phyloP scores from a whole-genome alignment of 1,139 yeast genomes.

The Yamadazyma buinensis region DNA sequence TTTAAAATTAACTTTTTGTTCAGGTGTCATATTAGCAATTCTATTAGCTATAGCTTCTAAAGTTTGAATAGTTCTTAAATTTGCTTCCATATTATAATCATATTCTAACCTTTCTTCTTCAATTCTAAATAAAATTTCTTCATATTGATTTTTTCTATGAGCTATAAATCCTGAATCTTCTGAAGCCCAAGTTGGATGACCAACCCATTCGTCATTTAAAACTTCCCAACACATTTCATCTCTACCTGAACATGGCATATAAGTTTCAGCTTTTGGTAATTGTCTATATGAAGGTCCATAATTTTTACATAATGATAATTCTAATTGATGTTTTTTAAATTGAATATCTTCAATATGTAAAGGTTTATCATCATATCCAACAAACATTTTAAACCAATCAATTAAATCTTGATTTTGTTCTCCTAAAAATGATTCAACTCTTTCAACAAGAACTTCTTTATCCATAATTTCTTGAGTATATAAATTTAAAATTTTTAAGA shows the following conservation, averaged over 20 bases:
- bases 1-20: slow-evolving; percentile 81
- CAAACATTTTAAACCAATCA: slow-evolving; percentile 89
- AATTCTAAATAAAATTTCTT: slow-evolving; percentile 88
- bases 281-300: slow-evolving; percentile 93
- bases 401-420: slow-evolving; percentile 69
- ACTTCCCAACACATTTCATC: slow-evolving; percentile 99
- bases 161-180: slow-evolving; percentile 98
- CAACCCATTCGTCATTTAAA: slow-evolving; percentile 97
- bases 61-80: slow-evolving; percentile 90
- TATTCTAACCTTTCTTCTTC: slow-evolving; percentile 98
- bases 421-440: slow-evolving; percentile 84
- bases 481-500: slow-evolving; percentile 78
- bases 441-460: slow-evolving; percentile 73
- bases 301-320: slow-evolving; percentile 79
- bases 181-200: slow-evolving; percentile 99
- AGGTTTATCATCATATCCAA: slow-evolving; percentile 78
- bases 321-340: slow-evolving; percentile 86
- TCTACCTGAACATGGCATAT: slow-evolving; percentile 97
- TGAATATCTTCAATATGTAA: slow-evolving; percentile 82
- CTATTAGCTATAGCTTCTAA: slow-evolving; percentile 93
- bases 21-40: slow-evolving; percentile 88
- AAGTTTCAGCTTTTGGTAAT: slow-evolving; percentile 90
- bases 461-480: slow-evolving; percentile 90
- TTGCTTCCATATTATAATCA: slow-evolving; percentile 93
- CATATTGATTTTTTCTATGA: slow-evolving; percentile 95